These are phyloP conservation scores for Aspergillus affinis DNA, from an alignment of 495 filamentous ascomycete species.

Conservation along the genomic window DNA sequence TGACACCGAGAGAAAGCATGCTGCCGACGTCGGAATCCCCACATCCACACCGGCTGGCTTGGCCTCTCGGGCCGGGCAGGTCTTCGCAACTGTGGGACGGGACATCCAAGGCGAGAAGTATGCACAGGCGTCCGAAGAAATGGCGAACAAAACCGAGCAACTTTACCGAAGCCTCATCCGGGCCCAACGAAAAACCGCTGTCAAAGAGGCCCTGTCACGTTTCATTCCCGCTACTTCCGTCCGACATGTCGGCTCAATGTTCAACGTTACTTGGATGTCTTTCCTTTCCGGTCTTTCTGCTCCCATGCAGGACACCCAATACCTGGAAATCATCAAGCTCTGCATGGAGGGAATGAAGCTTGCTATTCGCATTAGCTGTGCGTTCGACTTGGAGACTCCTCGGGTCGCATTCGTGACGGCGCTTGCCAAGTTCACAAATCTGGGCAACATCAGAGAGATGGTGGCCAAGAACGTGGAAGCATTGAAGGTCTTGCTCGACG, in stretches of 20 bases:
- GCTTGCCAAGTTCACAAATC: constrained; percentile 87
- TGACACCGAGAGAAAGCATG: constrained; percentile 83
- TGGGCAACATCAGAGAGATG: constrained; percentile 95
- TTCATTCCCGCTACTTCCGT: constrained; percentile 92
- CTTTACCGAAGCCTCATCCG: constrained; percentile 87
- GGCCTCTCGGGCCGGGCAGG: constrained; percentile 84
- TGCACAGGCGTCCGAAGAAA: constrained; percentile 91
- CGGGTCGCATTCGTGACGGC: constrained; percentile 93
- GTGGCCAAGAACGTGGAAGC: constrained; percentile 95
- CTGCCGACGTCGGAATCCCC: constrained; percentile 66
- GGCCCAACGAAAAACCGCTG: constrained; percentile 74
- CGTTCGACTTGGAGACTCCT: constrained; percentile 88
- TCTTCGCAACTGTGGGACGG: constrained; percentile 83
- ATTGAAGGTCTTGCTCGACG: constrained; percentile 82
- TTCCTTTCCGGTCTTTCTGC: constrained; percentile 92
- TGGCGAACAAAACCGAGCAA: constrained; percentile 83
- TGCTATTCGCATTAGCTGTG: constrained; percentile 85
- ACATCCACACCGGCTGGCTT: constrained; percentile 62
- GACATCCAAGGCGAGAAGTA: constrained; percentile 93
- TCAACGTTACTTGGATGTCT: constrained; percentile 99
- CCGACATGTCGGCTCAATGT: constrained; percentile 97
- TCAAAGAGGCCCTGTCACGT: constrained; percentile 64
- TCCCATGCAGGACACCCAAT: constrained; percentile 86
- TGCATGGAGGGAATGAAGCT: constrained; percentile 96
- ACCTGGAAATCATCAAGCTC: constrained; percentile 82